Base-by-base conservation (phyloP, 805 yeast species). In the Cyberlindnera xishuangbannaensis region DNA sequence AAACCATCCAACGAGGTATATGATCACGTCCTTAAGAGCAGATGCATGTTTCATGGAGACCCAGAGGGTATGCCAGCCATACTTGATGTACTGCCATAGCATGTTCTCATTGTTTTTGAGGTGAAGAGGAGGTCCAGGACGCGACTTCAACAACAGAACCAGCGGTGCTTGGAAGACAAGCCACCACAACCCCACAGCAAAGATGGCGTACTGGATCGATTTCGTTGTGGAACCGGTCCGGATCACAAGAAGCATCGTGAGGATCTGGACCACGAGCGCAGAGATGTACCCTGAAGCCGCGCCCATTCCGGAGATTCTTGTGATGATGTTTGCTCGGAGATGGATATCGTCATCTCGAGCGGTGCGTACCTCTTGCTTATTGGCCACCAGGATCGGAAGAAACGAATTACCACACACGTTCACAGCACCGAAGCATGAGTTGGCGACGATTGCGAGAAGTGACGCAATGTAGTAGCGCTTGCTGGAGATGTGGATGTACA, bases 181-280 rank as follows among this genome's bases (percentile, higher is more conserved):
- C 94, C 94, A 83, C 90, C 92, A 83, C 1, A 71, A 17, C 1
- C 92, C 92, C 13, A 83, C 83, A 19, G 75, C 53, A 9, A 71
- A 61, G 13, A 82, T 68, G 1, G 83, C 85, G 17, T 69, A 50
- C 43, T 78, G 78, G 5, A 81, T 60, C 7, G 78, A 72, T 2
- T 36, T 34, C 3, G 62, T 49, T 1, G 59, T 45, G 2, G 69
- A 56, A 3, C 67, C 64, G n/a, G 60, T 53, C 25, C 53, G 58
- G 21, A 59, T 48, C 3, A 75, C 65, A 13, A 78, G 44, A 10
- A 65, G 30, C 62, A 82, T 72, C 2, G 88, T 74, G 6, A 65
- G 34, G 2, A 78, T 34, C 47, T 83, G 94, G 3, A 81, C 85
- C 3, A 79, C 18, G 8, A 83, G 59, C 0, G 90, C 92, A 14